Base-by-base conservation (phyloP, 2,329 filamentous ascomycete species). In the Coniochaeta ligniaria region DNA sequence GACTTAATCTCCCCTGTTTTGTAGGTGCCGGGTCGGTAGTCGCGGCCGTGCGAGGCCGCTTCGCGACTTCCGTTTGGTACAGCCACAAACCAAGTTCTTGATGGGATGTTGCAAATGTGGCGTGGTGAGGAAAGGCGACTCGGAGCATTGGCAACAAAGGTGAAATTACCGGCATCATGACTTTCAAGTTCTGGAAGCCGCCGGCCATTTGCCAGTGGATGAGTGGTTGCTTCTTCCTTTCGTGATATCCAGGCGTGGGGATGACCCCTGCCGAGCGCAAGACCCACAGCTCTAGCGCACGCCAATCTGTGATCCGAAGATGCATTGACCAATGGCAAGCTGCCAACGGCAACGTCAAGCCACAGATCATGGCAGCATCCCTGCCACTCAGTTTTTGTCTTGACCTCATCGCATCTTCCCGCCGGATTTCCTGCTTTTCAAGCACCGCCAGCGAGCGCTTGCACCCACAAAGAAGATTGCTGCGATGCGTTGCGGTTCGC, bases 301-400 rank as follows among this genome's bases (percentile, higher is more conserved):
- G 28, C 41, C 58, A 38, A 59, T 59, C 58, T 59, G 58, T 38
- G 54, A 56, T 56, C 16, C 31, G n/a, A 12, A 2, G 41, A 59
- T 24, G 38, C 58, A 64, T 65, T 61, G 61, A 56, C 67, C 64
- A 68, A 67, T 68, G 36, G 57, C 59, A n/a, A 60, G 35, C 58
- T 60, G 66, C 61, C 64, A 65, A 45, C 60, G 36, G n/a, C 24
- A 52, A 52, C 41, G 57, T 59, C 54, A 52, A 45, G 43, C 57
- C 60, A 60, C 57, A 60, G 54, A 56, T 52, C 54, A 38, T 56
- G 54, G 54, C 54, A 56, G 38, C n/a, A 52, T 17, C 47, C 47
- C 47, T 52, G 47, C 47, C 47, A 31, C 47, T 31, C 17, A 6
- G 31, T 24, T 52, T 52, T 52, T 38, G 54, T 56, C 31, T 38